Base-by-base conservation (phyloP, 345 rosid genomes). In the Eucalyptus tenuipes region DNA sequence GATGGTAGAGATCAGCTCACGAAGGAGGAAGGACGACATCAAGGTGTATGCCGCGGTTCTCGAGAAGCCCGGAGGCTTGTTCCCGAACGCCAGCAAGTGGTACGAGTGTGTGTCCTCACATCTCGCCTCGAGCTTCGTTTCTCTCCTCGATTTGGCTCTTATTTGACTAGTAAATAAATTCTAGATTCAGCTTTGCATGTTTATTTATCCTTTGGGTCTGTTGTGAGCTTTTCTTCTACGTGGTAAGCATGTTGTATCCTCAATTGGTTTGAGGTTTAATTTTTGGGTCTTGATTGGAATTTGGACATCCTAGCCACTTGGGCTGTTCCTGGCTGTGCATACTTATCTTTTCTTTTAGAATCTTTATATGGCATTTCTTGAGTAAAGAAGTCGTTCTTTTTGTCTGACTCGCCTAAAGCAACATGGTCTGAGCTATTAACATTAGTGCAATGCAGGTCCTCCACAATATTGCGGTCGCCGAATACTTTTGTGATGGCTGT, bases 391-490 rank as follows among this genome's bases (percentile, higher is more conserved):
- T 82, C 55, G 22, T 40, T 48, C 22, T 87, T 31, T 57, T 87
- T 87, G 50, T 48, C 37, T 57, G 59, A 29, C 27, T 31, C 48
- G 71, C 64, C 71, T 42, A 18, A 17, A 75, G 40, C 31, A 20
- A 42, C 64, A 68, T 90, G 86, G n/a, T 82, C 91, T 91, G 79
- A 71, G 85, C n/a, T 89, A 59, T 87, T 87, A 89, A 71, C 75
- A 68, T 88, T 42, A 25, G 87, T 90, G 24, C n/a, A 29, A 86
- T 57, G 71, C 92, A 98, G 99, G 92, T 98, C 90, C 94, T 94
- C 87, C 99, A 98, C 92, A 97, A 97, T 89, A 97, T 95, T 92
- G 97, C 98, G 85, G 93, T 98, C 87, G 93, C 93, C 27, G 98
- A 96, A 88, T 96, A 91, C 91, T 94, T 94, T 89, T 92, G 92